A percentile compares a stretch with the other conserved stretches of the same genome.
These are phyloP conservation scores for Ensete glaucum DNA, from an alignment of 176 grass and related monocot species.

Conservation along the genomic window DNA sequence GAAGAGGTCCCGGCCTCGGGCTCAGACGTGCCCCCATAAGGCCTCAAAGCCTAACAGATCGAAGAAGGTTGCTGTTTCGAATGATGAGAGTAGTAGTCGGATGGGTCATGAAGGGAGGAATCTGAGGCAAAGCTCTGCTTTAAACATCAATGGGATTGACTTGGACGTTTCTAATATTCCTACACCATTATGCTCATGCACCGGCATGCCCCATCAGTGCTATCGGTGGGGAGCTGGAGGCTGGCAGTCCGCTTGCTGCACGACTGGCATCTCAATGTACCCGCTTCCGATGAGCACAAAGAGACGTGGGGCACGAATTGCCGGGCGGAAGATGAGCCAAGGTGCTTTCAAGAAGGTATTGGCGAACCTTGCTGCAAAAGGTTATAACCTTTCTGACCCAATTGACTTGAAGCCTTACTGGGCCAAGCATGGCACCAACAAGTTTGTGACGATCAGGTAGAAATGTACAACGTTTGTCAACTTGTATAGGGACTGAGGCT, in stretches of 20 bases:
- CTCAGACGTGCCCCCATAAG: background rate
- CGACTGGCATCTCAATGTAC: constrained; percentile 1
- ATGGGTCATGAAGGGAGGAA: background rate
- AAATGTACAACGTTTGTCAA: background rate
- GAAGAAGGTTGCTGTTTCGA: background rate
- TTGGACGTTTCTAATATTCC: constrained; percentile 1
- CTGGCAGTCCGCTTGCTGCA: constrained; percentile 13
- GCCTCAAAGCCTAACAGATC: background rate
- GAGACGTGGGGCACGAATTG: constrained; percentile 6
- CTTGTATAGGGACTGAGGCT: background rate
- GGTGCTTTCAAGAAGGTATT: constrained; percentile 15
- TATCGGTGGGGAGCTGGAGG: constrained; percentile 13
- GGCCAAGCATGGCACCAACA: constrained; percentile 2
- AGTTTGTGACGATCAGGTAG: constrained; percentile 16
- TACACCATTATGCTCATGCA: constrained; percentile 10
- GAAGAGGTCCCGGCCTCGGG: background rate
- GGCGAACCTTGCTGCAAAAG: background rate
- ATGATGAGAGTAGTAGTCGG: background rate
- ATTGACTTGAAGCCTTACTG: constrained; percentile 16
- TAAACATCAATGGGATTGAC: constrained; percentile 7
- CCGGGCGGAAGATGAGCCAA: constrained; percentile 10
- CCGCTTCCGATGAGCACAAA: constrained; percentile 14
- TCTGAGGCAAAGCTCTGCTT: background rate
- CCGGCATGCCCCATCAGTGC: constrained; percentile 6
- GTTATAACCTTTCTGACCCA: constrained; percentile 6